Evolutionary conservation across 2,329 filamentous ascomycete genomes (phyloP), one percentile per base, ranked within the genome.

Genomic region (Phaeosphaeriaceae sp.): DNA sequence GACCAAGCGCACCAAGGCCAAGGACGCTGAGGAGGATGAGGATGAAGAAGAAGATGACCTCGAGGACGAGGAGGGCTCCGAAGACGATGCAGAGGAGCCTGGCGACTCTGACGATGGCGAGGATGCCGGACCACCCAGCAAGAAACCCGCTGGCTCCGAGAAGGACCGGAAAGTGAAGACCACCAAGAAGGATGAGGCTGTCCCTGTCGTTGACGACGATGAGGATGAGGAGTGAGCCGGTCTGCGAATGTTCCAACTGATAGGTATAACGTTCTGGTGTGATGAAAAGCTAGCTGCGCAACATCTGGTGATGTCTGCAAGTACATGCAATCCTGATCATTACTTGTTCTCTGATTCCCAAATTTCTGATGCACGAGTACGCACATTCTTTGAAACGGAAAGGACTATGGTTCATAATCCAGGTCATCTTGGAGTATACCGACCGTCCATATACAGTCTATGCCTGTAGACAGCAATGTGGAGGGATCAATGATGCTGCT

Each of bases 41-140:
- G 66, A 72, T 2, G 74, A 76, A 11, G 75, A 76, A 9, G 66
- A 70, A 9, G 67, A 72, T 33, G 65, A 76, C 53, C 67, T 73
- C 22, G 69, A 74, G 48, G 77, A 76, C 33, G 72, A 70, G 6
- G 70, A 70, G 3, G 68, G 67, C 22, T 69, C 67, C n/a, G 69
- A 70, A 10, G 70, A 67, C 7, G 69, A 70, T 10, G 57, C 57
- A 17, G 67, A 69, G 19, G 67, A 68, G 33, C 64, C 65, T 19
- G 67, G 69, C 19, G 60, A 66, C 24, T 60, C 56, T 17, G 69
- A 54, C 7, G 69, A 77, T 46, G 66, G 73, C 20, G 73, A 77
- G 49, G 77, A 76, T 56, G 72, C 81, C 50, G 79, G 71, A 41
- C 65, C 68, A 40, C 65, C 70, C 60, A 62, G 78, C 53, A 71